These are phyloP conservation scores for Colletotrichum graminicola DNA, from an alignment of 2,329 filamentous ascomycete genomes.

Conservation along the genomic window DNA sequence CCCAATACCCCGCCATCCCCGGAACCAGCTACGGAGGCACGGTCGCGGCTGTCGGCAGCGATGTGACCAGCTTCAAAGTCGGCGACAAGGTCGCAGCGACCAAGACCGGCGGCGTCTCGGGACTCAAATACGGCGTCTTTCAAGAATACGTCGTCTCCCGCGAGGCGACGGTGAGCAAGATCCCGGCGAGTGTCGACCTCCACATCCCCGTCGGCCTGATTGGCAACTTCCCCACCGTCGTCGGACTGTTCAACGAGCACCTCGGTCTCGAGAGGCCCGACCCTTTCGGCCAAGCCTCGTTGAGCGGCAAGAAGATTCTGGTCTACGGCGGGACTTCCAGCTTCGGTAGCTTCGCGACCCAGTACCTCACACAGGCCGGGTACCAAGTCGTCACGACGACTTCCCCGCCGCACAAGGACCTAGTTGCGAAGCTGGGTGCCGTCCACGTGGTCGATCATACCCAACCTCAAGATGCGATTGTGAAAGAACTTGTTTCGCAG, in stretches of 20 bases:
- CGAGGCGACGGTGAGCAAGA: constrained; percentile 45
- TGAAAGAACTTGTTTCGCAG: constrained; percentile 43
- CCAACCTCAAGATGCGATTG: constrained; percentile 39
- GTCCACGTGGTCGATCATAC: constrained; percentile 59
- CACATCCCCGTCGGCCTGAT: constrained; percentile 45
- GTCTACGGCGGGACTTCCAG: constrained; percentile 63
- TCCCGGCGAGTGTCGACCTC: constrained; percentile 46
- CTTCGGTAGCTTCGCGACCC: constrained; percentile 60
- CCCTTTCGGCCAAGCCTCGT: constrained; percentile 40
- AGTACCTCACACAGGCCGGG: constrained; percentile 58
- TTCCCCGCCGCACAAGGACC: constrained; percentile 56
- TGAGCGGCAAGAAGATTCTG: constrained; percentile 46
- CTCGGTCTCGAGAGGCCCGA: constrained; percentile 45
- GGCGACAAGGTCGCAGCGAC: constrained; percentile 45
- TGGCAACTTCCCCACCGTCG: constrained; percentile 44
- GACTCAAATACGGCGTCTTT: constrained; percentile 27
- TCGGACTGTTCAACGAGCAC: constrained; percentile 46
- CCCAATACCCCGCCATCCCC: constrained; percentile 39
- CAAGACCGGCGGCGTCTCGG: constrained; percentile 24
- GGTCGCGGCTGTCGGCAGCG: constrained; percentile 44
- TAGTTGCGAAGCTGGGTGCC: constrained; percentile 59
- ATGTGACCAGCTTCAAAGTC: constrained; percentile 44
- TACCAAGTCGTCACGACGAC: constrained; percentile 59
- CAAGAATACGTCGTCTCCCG: constrained; percentile 41
- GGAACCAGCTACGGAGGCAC: constrained; percentile 46